Evolutionary conservation across 2,329 filamentous ascomycete species (phyloP), one percentile per base, ranked within the genome.

Genomic region (Zalaria sp.): DNA sequence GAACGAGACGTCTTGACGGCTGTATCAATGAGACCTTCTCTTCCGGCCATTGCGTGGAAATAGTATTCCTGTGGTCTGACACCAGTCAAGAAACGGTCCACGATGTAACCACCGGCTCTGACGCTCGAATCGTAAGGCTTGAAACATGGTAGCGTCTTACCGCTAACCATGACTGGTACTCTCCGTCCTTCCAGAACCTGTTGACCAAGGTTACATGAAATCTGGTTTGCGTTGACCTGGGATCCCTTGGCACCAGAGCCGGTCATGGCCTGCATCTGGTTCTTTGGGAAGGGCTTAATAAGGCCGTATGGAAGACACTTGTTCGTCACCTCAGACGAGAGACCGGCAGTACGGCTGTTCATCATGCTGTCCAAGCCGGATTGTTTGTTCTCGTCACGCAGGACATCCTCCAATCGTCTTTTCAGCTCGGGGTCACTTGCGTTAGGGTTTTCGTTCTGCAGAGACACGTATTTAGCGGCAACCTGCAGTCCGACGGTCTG

Each of bases 211-310:
- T 98, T 95, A 62, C 89, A 96, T 26, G 89, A 96, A 60, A 98
- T 98, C 46, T 95, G 77, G 55, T 93, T 95, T 39, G 91, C 91
- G 58, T 98, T 98, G 62, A 98, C 91, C 53, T 76, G 70, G 42
- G 77, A 83, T 58, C 91, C 91, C 66, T 98, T 98, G 40, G 91
- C 91, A 60, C 91, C 91, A 43, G 91, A 95, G 9, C 81, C 83
- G 25, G 91, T 98, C 91, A 98, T 98, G 49, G 84, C 79, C 69
- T 98, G 91, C 89, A 98, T 98, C 64, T 96, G 89, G 57, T 98
- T 98, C 57, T 81, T 82, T 1, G 91, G 91, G 62, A 98, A 98
- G 5, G 83, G 77, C 64, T 96, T 98, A 54, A 84, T 79, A 27
- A 98, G 74, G 35, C 84, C 86, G 18, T 68, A 64, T 0, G 91